Evolutionary conservation across 345 rosid species (phyloP), one percentile per base, ranked within the genome.

Genomic region (Brassica juncea): DNA sequence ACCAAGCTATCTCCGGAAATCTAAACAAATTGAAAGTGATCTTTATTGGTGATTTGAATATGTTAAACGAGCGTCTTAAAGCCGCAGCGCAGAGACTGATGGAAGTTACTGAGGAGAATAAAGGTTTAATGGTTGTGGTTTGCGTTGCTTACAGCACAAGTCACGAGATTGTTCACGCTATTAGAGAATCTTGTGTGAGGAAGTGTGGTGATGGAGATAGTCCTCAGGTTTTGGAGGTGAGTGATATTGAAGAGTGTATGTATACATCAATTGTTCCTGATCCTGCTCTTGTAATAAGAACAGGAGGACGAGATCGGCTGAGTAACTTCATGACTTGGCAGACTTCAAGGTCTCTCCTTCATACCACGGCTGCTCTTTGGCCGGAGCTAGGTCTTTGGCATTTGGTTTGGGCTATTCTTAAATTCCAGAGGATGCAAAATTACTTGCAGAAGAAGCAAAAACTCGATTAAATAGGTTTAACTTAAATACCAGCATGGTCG

Each of bases 101-200:
- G 97, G 78, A 55, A 65, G 82, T 84, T 64, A 94, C 94, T 5
- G 82, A 88, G 6, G 80, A 81, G 19, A 81, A 81, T 28, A 81
- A 2, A 6, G 69, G 11, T 87, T 81, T 68, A 59, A 55, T 57
- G 81, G 73, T 58, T 72, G 81, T 54, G 79, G 82, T 75, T 88
- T 91, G 84, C 6, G 84, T 81, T 82, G 90, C 71, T 62, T 91
- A 79, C 87, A 92, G 90, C 72, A 85, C 97, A n/a, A 71, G 75
- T 3, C 84, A 90, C 37, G 98, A 94, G 87, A 94, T 94, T 58
- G 84, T 94, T 74, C 86, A 87, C 28, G 91, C 98, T 16, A 88
- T 89, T 21, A 63, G 86, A 73, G 89, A 85, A 58, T 90, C 92
- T 27, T 91, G 92, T 74, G 72, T 75, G 32, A 80, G 60, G 8